A percentile compares a stretch with the other conserved stretches of the same genome.
Evolutionary conservation across 192 early-diverging fungal species (phyloP).

Genomic region (Coemansia sp.): DNA sequence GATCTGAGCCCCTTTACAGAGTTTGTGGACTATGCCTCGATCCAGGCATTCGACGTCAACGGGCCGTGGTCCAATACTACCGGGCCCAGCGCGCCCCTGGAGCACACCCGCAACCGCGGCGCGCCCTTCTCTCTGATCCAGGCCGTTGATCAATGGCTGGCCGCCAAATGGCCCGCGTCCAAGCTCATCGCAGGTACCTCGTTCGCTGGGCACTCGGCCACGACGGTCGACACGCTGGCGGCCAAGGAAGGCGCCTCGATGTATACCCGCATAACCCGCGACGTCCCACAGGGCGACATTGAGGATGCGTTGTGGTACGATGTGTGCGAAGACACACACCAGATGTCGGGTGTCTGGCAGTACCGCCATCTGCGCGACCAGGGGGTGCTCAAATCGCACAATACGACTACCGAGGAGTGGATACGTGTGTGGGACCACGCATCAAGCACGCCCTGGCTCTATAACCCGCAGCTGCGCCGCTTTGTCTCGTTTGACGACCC

Average conservation of each 20-base stretch:
- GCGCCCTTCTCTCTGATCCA: slow-evolving; percentile 35
- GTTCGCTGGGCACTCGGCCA: slow-evolving; percentile 55
- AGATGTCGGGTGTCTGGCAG: slow-evolving; percentile 58
- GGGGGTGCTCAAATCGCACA: slow-evolving; percentile 42
- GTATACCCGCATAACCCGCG: slow-evolving; percentile 33
- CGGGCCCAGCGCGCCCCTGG: slow-evolving; percentile 59
- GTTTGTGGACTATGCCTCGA: slow-evolving; percentile 59
- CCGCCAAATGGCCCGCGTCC: slow-evolving; percentile 54
- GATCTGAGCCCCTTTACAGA: slow-evolving; percentile 57
- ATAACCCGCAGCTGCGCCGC: slow-evolving; percentile 52
- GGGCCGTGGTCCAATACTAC: slow-evolving; percentile 56
- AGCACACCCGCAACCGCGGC: slow-evolving; percentile 30
- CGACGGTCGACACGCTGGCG: slow-evolving; percentile 37
- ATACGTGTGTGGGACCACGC: slow-evolving; percentile 50
- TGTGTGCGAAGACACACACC: slow-evolving; percentile 36
- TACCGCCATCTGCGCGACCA: slow-evolving; percentile 54
- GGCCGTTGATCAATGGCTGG: slow-evolving; percentile 52
- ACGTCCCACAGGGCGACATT: slow-evolving; percentile 53
- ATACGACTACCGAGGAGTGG: slow-evolving; percentile 52
- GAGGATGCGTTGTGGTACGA: slow-evolving; percentile 48
- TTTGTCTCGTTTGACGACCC: slow-evolving; percentile 78
- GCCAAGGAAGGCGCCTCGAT: slow-evolving; percentile 36
- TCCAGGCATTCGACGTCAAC: slow-evolving; percentile 65
- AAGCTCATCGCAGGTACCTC: slow-evolving; percentile 60
- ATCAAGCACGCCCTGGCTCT: slow-evolving; percentile 53